Percentiles rank a stretch among this genome's conserved stretches.
phyloP scores from a whole-genome alignment of 108 stramenopile genomes.

The Skeletonema menzelii region DNA sequence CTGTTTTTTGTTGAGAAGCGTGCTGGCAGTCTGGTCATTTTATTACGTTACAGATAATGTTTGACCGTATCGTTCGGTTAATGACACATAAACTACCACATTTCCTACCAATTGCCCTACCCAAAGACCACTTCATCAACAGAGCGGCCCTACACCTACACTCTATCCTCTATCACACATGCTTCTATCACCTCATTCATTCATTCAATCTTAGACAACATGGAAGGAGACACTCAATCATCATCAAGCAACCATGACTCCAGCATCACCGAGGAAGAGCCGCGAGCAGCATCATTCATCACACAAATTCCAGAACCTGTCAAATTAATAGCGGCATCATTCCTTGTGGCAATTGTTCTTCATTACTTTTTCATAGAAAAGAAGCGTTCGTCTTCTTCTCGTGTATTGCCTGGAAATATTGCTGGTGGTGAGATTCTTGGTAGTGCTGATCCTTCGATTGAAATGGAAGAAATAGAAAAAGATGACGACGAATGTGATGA shows the following conservation, averaged over 20 bases:
- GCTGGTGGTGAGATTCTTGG: neutral
- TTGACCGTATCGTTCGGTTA: too few species aligned
- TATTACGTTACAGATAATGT: too few species aligned
- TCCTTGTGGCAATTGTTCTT: conserved; percentile 4
- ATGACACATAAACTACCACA: too few species aligned
- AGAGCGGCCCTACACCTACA: too few species aligned
- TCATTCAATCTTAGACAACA: neutral
- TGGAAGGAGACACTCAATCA: neutral
- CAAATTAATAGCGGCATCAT: conserved; percentile 1
- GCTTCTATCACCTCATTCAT: too few species aligned
- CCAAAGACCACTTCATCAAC: too few species aligned
- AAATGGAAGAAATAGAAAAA: neutral
- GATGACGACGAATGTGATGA: too few species aligned
- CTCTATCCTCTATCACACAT: too few species aligned
- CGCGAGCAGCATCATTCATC: neutral
- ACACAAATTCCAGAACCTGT: neutral
- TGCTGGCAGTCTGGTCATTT: too few species aligned
- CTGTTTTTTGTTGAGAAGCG: neutral
- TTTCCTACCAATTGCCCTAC: too few species aligned
- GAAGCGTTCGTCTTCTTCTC: neutral
- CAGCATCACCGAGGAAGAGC: neutral
- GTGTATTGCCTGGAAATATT: too few species aligned
- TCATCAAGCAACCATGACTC: neutral
- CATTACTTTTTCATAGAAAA: neutral
- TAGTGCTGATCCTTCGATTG: neutral